Percentiles rank a stretch among this genome's conserved stretches.
Conservation (phyloP, 2,329 filamentous ascomycete species). For the Diaporthe aspalathi region DNA sequence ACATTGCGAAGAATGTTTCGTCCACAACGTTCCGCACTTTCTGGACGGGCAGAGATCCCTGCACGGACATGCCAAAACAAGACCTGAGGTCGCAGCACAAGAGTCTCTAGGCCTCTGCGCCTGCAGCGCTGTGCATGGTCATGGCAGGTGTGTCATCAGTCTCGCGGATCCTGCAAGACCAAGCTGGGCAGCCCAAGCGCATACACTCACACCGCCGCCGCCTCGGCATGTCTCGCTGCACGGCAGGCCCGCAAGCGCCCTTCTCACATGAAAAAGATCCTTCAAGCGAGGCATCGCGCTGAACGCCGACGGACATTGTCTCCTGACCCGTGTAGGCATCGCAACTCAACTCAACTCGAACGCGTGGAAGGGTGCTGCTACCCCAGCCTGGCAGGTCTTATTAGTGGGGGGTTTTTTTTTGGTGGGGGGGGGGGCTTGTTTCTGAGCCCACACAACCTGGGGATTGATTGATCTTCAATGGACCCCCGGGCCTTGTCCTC, state of each 20-base stretch:
- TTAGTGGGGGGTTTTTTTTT: background rate
- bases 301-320: no score
- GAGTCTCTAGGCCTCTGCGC: conserved; percentile 14
- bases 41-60: conserved; percentile 13
- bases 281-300: no score
- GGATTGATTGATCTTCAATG: background rate
- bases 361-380: no score
- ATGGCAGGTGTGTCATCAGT: conserved; percentile 26
- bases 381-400: background rate
- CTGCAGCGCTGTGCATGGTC: conserved; percentile 25
- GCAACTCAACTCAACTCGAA: background rate
- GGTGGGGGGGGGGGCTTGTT: background rate
- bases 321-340: background rate
- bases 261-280: conserved; percentile 24
- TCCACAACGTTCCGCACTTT: conserved; percentile 12
- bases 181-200: conserved; percentile 35
- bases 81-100: conserved; percentile 16
- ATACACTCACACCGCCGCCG: conserved; percentile 36
- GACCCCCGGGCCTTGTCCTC: conserved; percentile 9
- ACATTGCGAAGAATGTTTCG: conserved; percentile 33
- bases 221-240: conserved; percentile 31
- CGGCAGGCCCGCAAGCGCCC: conserved; percentile 6
- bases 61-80: conserved; percentile 17
- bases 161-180: conserved; percentile 32
- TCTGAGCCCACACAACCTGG: conserved; percentile 16